These are phyloP conservation scores for Sugiyamaella sp. DNA, from an alignment of 1,139 yeast genomes.

Conservation along the genomic window DNA sequence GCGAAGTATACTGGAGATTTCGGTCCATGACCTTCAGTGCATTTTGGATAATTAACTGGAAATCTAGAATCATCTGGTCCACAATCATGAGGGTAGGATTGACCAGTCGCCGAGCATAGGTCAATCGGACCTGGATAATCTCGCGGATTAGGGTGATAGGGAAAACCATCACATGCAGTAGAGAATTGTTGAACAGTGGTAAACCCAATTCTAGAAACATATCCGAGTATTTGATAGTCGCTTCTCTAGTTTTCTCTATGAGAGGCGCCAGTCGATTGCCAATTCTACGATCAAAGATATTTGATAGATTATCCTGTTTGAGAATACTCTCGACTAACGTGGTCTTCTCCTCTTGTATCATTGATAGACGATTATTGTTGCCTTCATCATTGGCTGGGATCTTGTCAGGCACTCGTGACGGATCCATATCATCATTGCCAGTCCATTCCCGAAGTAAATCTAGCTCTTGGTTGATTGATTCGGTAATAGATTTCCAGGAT, in stretches of 20 bases:
- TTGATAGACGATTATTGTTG: constrained; percentile 20
- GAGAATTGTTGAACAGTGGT: constrained; percentile 71
- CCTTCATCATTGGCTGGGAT: constrained; percentile 27
- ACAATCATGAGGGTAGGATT: constrained; percentile 96
- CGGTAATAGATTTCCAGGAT: constrained; percentile 81
- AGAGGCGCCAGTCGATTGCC: constrained; percentile 65
- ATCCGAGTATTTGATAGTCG: constrained; percentile 65
- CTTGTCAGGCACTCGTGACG: constrained; percentile 44
- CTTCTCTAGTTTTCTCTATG: constrained; percentile 76
- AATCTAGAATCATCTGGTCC: constrained; percentile 90
- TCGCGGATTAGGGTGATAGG: constrained; percentile 84
- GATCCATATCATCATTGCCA: constrained; percentile 77
- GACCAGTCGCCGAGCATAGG: constrained; percentile 74
- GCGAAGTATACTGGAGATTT: constrained; percentile 63
- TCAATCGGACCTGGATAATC: constrained; percentile 71
- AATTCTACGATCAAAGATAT: constrained; percentile 61
- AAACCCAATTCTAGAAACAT: constrained; percentile 69
- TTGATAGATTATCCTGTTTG: constrained; percentile 81
- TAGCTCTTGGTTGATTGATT: constrained; percentile 64
- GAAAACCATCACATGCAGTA: constrained; percentile 69
- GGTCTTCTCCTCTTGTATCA: constrained; percentile 28
- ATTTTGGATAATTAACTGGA: constrained; percentile 72
- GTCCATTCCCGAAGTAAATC: constrained; percentile 66
- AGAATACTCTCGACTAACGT: constrained; percentile 83
- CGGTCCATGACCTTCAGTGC: constrained; percentile 79